Percentiles rank a stretch among this genome's conserved stretches.
Conservation (phyloP, 495 filamentous ascomycete species). For the Wilcoxina mikolae region DNA sequence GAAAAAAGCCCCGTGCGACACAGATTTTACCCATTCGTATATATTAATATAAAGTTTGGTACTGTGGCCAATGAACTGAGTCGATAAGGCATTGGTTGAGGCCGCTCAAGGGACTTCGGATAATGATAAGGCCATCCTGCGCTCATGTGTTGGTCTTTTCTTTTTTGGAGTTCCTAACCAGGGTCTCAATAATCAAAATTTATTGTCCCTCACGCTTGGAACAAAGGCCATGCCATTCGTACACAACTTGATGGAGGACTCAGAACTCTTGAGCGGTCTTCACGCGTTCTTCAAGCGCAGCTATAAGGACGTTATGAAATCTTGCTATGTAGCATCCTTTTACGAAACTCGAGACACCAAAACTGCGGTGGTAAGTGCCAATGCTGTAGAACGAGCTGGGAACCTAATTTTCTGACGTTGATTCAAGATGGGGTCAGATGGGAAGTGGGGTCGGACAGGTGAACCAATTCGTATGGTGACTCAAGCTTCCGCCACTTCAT, state of each 20-base stretch:
- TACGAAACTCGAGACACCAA: background rate
- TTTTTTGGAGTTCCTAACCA: background rate
- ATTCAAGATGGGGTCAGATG: background rate
- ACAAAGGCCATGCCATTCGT: background rate
- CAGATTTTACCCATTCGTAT: too few relatives aligned
- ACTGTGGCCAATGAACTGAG: background rate
- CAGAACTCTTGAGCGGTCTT: background rate
- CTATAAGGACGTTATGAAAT: background rate
- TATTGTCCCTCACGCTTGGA: background rate
- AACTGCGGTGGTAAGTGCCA: background rate
- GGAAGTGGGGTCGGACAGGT: background rate
- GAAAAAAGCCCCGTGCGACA: too few relatives aligned
- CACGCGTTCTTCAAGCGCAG: background rate
- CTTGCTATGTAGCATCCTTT: background rate
- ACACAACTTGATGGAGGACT: background rate
- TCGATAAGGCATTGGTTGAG: background rate
- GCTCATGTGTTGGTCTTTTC: background rate
- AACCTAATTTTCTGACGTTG: too few relatives aligned
- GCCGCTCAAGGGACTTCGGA: background rate
- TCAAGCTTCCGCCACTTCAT: background rate
- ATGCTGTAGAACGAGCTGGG: background rate
- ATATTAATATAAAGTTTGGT: too few relatives aligned
- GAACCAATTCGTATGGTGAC: background rate
- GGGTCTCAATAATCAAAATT: background rate
- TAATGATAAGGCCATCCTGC: background rate